Percentiles rank a stretch among this genome's conserved stretches.
phyloP scores from a whole-genome alignment of 257 asterid species.

The Eucommia ulmoides region DNA sequence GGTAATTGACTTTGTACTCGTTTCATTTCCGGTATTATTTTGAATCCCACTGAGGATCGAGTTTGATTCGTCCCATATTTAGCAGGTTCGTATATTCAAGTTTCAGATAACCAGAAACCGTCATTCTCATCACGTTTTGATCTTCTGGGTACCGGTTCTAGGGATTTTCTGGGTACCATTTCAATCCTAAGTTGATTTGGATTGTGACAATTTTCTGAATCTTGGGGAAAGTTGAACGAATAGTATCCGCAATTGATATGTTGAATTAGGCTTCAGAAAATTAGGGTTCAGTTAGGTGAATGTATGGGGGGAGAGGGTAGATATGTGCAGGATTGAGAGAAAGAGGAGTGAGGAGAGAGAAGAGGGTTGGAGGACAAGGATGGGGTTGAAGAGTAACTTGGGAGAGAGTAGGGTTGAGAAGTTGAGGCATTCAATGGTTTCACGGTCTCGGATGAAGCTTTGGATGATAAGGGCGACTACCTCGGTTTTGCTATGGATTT shows the following conservation, averaged over 20 bases:
- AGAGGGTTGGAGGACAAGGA: conserved; percentile 25
- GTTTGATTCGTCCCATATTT: neutral
- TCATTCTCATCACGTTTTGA: too few relatives aligned
- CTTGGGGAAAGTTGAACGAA: neutral
- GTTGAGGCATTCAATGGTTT: conserved; percentile 52
- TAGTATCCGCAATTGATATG: neutral
- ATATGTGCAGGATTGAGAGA: conserved; percentile 46
- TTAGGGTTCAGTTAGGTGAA: neutral
- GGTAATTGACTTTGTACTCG: neutral
- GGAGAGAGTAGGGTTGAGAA: conserved; percentile 54
- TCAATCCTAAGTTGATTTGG: too few relatives aligned
- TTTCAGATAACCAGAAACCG: too few relatives aligned
- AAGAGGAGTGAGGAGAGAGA: conserved; percentile 22
- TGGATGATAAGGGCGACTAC: conserved; percentile 89
- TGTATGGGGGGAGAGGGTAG: conserved; percentile 16
- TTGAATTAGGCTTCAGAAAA: neutral
- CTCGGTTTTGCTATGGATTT: conserved; percentile 74
- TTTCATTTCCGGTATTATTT: too few relatives aligned
- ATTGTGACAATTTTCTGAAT: too few relatives aligned
- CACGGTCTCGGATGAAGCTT: conserved; percentile 78
- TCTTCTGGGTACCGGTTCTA: too few relatives aligned
- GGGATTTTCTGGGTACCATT: neutral
- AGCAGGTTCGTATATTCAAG: neutral
- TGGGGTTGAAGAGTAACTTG: conserved; percentile 47
- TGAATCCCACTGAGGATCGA: too few relatives aligned